phyloP scores from a whole-genome alignment of 208 protist genomes.

The Angomonas deanei region DNA sequence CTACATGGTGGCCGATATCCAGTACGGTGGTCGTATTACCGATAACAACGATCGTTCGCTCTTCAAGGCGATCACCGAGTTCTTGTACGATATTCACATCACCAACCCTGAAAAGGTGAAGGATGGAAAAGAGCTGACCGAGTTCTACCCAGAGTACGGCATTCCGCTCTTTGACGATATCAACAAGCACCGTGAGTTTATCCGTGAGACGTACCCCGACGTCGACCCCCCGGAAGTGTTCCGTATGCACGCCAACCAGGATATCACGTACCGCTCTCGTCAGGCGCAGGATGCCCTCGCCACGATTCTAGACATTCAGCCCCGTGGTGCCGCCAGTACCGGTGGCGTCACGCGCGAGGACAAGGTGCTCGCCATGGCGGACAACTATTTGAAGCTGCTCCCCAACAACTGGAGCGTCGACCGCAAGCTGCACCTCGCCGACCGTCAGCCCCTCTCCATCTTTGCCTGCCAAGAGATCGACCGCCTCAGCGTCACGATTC shows the following conservation, averaged over 20 bases:
- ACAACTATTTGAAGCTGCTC: conserved; percentile 89
- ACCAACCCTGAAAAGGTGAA: conserved; percentile 87
- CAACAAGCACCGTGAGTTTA: conserved; percentile 90
- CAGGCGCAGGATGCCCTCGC: conserved; percentile 91
- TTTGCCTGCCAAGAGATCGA: conserved; percentile 96
- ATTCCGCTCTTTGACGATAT: conserved; percentile 93
- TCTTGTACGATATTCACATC: conserved; percentile 88
- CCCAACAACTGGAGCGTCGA: conserved; percentile 89
- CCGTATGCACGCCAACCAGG: conserved; percentile 96
- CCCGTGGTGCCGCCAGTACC: conserved; percentile 80
- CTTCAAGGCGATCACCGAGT: conserved; percentile 96
- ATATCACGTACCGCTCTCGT: conserved; percentile 92
- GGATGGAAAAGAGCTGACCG: conserved; percentile 75
- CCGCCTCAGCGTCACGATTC: conserved; percentile 86
- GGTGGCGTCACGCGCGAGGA: conserved; percentile 92
- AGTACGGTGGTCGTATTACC: conserved; percentile 98
- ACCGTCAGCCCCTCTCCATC: conserved; percentile 94
- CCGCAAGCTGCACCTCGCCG: conserved; percentile 64
- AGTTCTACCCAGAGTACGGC: conserved; percentile 81
- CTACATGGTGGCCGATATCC: conserved; percentile 98
- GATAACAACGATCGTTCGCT: conserved; percentile 97
- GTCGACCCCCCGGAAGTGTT: conserved; percentile 97
- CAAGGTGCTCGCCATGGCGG: conserved; percentile 85
- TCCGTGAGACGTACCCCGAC: conserved; percentile 92
- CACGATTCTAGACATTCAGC: conserved; percentile 96